Base-by-base conservation (phyloP, 192 early-diverging fungal genomes). In the Geranomyces variabilis region DNA sequence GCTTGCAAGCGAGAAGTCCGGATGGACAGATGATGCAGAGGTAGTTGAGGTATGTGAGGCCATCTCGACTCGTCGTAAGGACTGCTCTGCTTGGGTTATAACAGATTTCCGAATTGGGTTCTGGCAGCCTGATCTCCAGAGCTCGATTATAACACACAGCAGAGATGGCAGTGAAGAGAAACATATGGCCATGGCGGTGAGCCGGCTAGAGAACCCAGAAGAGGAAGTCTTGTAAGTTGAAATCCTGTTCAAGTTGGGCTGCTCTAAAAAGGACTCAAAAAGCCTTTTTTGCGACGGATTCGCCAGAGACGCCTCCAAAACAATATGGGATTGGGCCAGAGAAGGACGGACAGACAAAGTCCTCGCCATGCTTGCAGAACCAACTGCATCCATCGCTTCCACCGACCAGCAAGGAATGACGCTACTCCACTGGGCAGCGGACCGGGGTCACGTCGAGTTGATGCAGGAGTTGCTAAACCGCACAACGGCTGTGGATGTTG, bases 381-480 rank as follows among this genome's bases (percentile, higher is more conserved):
- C 22, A 24, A 33, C 12, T 13, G 30, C 56, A 10, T 45, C 29
- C 53, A 60, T 74, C 9, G 36, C 67, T 67, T 4, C 17, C 29
- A 28, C 31, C 10, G 73, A 75, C 49, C 66, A 67, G 15, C 58
- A 70, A 28, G 80, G 80, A 17, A 61, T 70, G 46, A 74, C 77
- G 14, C 48, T 74, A 8, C 64, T 81, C 17, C 80, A 81, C 70
- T 81, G 77, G 76, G 80, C 80, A 33, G 57, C 71, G 5, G 80
- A 81, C 44, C 44, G 75, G 30, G 75, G 67, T 12, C 34, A 62
- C 29, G 43, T 49, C 21, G 61, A 68, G 10, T 31, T 77, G n/a
- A 69, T 68, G 41, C 30, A 36, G 31, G 51, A 41, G 10, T 57
- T 81, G 0, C 10, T 77, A 0, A 28, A 14, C 13, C 12, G 53